Evolutionary conservation across 768 basidiomycete genomes (phyloP).

Genomic region (Boletellus ananiceps): DNA sequence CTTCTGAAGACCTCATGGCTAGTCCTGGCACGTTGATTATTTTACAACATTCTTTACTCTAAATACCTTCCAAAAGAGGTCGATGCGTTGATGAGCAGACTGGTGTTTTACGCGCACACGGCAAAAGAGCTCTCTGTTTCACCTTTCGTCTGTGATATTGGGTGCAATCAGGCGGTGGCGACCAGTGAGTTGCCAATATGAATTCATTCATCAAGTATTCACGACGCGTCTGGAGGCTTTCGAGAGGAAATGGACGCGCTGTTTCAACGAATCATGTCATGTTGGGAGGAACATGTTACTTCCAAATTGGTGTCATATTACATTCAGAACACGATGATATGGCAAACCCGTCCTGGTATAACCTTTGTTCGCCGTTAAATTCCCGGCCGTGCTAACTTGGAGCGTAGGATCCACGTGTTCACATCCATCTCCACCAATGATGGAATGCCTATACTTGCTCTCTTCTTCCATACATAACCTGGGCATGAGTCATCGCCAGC

Average conservation of each 20-base stretch:
- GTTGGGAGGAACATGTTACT: constrained; percentile 51
- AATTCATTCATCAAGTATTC: constrained; percentile 4
- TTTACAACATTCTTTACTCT: neutral
- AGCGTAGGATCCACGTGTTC: constrained; percentile 18
- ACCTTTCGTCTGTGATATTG: constrained; percentile 41
- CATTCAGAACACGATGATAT: constrained; percentile 2
- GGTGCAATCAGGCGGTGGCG: constrained; percentile 35
- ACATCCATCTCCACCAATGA: constrained; percentile 50
- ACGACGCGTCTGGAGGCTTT: constrained; percentile 42
- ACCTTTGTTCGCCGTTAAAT: constrained; percentile 1
- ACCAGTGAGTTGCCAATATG: constrained; percentile 31
- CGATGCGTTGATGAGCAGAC: constrained; percentile 23
- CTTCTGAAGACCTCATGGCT: constrained; percentile 29
- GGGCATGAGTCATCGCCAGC: constrained; percentile 40
- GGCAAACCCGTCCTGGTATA: constrained; percentile 11
- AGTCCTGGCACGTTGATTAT: constrained; percentile 32
- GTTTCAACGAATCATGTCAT: constrained; percentile 43
- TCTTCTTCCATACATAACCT: constrained; percentile 53
- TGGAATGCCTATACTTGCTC: constrained; percentile 51
- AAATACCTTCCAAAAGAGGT: constrained; percentile 7
- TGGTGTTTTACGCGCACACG: constrained; percentile 48
- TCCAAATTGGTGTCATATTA: constrained; percentile 23
- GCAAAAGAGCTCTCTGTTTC: constrained; percentile 45
- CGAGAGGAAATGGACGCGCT: constrained; percentile 37
- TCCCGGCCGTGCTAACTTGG: constrained; percentile 10